Base-by-base conservation (phyloP, 768 basidiomycete species). In the Glaciozyma antarctica region DNA sequence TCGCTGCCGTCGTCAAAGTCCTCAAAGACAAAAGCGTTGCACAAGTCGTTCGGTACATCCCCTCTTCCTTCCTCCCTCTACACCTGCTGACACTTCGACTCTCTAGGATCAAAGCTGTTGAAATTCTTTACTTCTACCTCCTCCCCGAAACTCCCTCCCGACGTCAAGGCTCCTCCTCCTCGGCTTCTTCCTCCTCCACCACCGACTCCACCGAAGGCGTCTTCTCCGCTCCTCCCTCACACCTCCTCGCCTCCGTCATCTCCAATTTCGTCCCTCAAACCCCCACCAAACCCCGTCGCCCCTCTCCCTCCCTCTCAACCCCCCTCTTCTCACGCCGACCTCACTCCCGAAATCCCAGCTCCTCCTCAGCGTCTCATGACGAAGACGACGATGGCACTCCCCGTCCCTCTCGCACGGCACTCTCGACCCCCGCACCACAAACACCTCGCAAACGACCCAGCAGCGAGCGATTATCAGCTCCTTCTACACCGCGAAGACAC, bases 91-190 rank as follows among this genome's bases (percentile, higher is more conserved):
- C 24, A 28, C n/a, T 30, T 49, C 12, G 34, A 12, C 26, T 41
- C 26, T 41, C 45, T 28, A 94, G 92, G 72, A 94, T 95, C 88
- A 94, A 94, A 78, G 94, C 90, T 67, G 80, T 97, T 22, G 93
- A 95, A 75, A 92, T 95, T 72, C 78, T 97, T 21, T 94, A 94
- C 76, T 95, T 93, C 76, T 97, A 97, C 75, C 81, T 97, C 10
- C 80, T 94, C 53, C 92, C 93, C 65, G 92, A 95, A 74, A 10
- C 41, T 48, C n/a, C 45, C 62, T 17, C 28, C 45, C 10, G 43
- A 22, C 12, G 45, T 44, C 17, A 32, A 57, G 24, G 26, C 2
- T 52, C 56, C 13, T 28, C 34, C 43, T 15, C 44, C 15, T 43
- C 68, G 1, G n/a, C 61, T 15, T 44, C 64, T 10, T 43, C 57